Evolutionary conservation across 345 rosid species (phyloP).

Genomic region (Trapa bicornis): DNA sequence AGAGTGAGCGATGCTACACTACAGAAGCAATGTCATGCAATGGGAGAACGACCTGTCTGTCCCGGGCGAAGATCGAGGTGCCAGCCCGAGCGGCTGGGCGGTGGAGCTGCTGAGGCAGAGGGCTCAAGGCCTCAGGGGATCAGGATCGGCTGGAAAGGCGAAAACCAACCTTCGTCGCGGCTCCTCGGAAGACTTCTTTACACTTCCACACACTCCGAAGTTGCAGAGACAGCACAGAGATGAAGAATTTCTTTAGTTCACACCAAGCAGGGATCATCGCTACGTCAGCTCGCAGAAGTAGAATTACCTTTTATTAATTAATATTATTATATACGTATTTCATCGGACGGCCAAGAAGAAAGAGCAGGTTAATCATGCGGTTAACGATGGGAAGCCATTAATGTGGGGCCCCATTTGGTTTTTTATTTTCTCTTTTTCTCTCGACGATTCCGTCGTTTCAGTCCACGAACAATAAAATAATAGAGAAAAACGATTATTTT

Average conservation of each 20-base stretch:
- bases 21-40: constrained; percentile 3
- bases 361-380: constrained; percentile 11
- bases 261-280: background rate
- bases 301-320: no score
- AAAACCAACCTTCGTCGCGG: background rate
- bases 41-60: no score
- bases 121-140: no score
- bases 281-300: no score
- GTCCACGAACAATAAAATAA: no score
- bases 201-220: constrained; percentile 9
- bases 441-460: no score
- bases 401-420: no score
- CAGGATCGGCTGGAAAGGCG: constrained; percentile 4
- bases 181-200: background rate
- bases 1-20: no score
- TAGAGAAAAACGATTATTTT: background rate
- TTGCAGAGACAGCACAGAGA: background rate
- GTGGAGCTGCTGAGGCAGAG: background rate
- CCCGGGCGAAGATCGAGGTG: constrained; percentile 12
- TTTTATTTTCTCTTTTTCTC: no score
- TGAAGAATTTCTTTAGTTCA: no score
- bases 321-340: no score
- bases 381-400: no score
- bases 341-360: background rate
- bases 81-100: constrained; percentile 10